Base-by-base conservation (phyloP, 1,139 yeast species). In the Debaryomyces subglobosus region DNA sequence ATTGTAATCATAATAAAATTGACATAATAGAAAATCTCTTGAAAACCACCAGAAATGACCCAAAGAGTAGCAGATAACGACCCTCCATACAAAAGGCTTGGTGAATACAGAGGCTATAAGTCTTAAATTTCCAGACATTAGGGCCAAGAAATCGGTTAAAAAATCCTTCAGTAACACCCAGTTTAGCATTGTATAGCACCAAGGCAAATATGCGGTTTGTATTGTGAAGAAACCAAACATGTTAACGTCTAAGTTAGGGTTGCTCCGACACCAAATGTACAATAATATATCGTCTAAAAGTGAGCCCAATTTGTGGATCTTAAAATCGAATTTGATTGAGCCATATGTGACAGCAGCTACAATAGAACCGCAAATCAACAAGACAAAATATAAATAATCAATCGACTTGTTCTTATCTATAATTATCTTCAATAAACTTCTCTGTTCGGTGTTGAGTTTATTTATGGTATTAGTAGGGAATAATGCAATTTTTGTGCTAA, bases 31-130 rank as follows among this genome's bases (percentile, higher is more conserved):
- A 29, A 65, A 61, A 16, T 62, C 65, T 21, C 69, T 57, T 3
- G 56, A 30, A 45, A 59, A 70, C 79, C 79, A 74, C 78, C 77
- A 74, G 24, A 65, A 48, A 50, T 75, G 79, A 3, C 72, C 74
- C 33, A 70, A 48, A 0, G 52, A 49, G 39, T 58, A 58, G 34
- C 63, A 56, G 10, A 69, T 47, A 5, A 61, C 27, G n/a, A 57
- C 53, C 45, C 51, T 54, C 65, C 65, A 65, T 7, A 59, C 48
- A 9, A 50, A 46, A 9, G 51, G 51, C 32, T 46, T 53, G 5
- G 43, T 46, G 15, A 55, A 21, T 5, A 54, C 44, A 32, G 37
- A 46, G 36, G 21, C 8, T 7, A 57, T 33, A 4, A 50, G 53
- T 18, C 16, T 25, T 27, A 41, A 12, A 16, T 53, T 47, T n/a